Base-by-base conservation (phyloP, 73 alveolate genomes). In the Uronychia binucleata region DNA sequence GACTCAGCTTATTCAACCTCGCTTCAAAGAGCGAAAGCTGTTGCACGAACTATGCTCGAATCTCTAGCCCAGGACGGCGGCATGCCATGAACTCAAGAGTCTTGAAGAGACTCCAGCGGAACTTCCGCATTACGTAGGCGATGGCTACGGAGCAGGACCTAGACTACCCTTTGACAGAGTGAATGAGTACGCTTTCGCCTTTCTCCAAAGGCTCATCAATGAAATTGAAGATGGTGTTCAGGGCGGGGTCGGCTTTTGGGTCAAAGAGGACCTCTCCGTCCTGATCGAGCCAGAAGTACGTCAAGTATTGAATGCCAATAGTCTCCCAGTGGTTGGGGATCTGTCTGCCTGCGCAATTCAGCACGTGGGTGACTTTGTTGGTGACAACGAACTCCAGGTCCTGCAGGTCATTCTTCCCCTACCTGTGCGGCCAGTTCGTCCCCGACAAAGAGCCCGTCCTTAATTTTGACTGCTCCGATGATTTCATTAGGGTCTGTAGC, bases 301-400 rank as follows among this genome's bases (percentile, higher is more conserved):
- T 90, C 29, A 98, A 89, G 93, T 98, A 98, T 88, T 96, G 83
- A 60, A 97, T 95, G 30, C 99, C 99, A 31, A 95, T 82, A 33
- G 96, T 89, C 78, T 95, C 98, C 99, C 99, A 97, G 82, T 95
- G 95, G 82, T 98, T 97, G 14, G 97, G 96, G 29, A 98, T 88
- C 77, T 95, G 93, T 35, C 92, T 93, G 13, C 99, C 99, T 30
- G 99, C 97, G 34, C 99, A 97, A 90, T 98, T 98, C 75, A 98
- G 95, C n/a, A 98, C 93, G 86, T 98, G 99, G 8, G 99, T 97
- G 58, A 98, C 98, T 90, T 98, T 98, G 85, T 97, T 97, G 86
- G 98, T 97, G 33, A 96, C 95, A 29, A 98, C 96, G 84, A 98
- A 95, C 80, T 98, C 99, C 27, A 97, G 90, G 80, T 98, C 99